Percentiles rank a stretch among this genome's conserved stretches.
Conservation (phyloP, 768 basidiomycete species). For the Xanthoconium purpureum region DNA sequence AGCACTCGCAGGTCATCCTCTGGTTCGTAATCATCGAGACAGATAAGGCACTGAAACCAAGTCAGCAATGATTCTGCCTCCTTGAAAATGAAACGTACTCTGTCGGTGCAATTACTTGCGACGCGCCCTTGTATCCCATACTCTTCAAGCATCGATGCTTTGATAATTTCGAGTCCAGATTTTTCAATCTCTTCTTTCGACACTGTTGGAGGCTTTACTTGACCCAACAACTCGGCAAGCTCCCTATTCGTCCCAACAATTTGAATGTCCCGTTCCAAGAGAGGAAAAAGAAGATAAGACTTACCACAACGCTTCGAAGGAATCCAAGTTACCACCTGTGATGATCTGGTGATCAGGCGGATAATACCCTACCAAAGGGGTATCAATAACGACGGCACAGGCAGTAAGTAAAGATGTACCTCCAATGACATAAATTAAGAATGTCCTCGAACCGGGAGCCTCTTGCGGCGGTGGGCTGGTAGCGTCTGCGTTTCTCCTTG, state of each 20-base stretch:
- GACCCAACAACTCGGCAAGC: conserved; percentile 78
- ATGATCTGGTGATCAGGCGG: conserved; percentile 87
- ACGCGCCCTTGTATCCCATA: conserved; percentile 64
- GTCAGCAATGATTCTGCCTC: not conserved
- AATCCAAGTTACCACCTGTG: conserved; percentile 72
- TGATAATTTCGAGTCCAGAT: conserved; percentile 76
- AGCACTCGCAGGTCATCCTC: conserved; percentile 81
- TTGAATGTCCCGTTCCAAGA: not conserved
- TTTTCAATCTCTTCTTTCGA: conserved; percentile 83
- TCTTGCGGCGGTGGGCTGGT: conserved; percentile 23
- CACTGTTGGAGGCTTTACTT: conserved; percentile 79
- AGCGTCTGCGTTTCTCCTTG: conserved; percentile 24
- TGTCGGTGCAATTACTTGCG: conserved; percentile 74
- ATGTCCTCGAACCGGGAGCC: conserved; percentile 48
- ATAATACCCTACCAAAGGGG: conserved; percentile 67
- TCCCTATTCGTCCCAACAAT: conserved; percentile 44
- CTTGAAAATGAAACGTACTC: conserved; percentile 45
- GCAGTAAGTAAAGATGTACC: conserved; percentile 39
- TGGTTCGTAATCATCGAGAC: conserved; percentile 78
- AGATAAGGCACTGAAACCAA: conserved; percentile 67
- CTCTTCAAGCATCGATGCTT: conserved; percentile 43
- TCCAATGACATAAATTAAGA: conserved; percentile 88
- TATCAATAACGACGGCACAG: not conserved
- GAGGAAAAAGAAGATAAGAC: conserved; percentile 24
- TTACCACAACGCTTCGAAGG: conserved; percentile 75